Evolutionary conservation across 805 yeast species (phyloP).

Genomic region (Maudiozyma serrabonitensis): DNA sequence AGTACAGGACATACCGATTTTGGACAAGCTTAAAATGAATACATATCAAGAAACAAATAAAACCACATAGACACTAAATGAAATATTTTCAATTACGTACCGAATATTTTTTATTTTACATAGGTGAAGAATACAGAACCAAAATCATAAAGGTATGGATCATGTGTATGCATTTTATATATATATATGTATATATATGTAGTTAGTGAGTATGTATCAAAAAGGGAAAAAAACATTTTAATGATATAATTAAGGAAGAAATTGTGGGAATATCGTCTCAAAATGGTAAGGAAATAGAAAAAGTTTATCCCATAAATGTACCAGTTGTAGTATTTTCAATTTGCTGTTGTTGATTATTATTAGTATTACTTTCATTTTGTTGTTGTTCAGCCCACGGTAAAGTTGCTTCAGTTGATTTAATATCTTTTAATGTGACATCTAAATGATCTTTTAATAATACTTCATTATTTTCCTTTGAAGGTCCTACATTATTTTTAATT

Average conservation of each 20-base stretch:
- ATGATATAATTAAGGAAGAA: neutral
- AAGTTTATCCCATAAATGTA: constrained; percentile 4
- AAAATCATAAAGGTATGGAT: neutral
- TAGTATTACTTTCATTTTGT: neutral
- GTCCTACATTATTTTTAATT: constrained; percentile 43
- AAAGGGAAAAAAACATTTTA: neutral
- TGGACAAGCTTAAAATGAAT: constrained; percentile 37
- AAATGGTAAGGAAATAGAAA: too few species aligned
- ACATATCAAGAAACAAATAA: neutral
- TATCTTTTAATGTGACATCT: constrained; percentile 18
- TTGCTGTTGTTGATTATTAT: neutral
- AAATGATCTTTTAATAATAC: constrained; percentile 25
- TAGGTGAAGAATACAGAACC: too few species aligned
- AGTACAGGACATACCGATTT: constrained; percentile 51
- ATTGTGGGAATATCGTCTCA: neutral
- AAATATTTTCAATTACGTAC: too few species aligned
- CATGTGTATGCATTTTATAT: neutral
- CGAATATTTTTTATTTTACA: too few species aligned
- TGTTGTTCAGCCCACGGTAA: constrained; percentile 14
- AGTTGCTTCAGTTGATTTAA: constrained; percentile 27
- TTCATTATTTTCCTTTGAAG: constrained; percentile 38
- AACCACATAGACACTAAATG: too few species aligned
- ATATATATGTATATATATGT: neutral
- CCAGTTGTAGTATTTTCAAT: neutral
- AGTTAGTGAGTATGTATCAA: neutral